These are phyloP conservation scores for Capronia epimyces DNA, from an alignment of 2,329 filamentous ascomycete species.

Conservation along the genomic window DNA sequence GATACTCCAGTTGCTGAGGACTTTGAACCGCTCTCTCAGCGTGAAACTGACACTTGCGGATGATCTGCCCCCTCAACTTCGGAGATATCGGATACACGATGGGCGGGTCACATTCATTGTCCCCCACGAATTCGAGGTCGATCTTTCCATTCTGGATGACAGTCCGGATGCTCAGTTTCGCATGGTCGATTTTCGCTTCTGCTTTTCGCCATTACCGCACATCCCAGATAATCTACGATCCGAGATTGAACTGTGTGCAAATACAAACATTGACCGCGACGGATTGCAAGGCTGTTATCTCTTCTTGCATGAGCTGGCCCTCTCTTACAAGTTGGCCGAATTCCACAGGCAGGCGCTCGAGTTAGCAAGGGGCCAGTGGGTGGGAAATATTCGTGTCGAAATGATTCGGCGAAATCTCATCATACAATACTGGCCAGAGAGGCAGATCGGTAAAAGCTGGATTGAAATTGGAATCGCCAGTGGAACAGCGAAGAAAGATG, in stretches of 20 bases:
- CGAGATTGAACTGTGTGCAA: slow-evolving; percentile 65
- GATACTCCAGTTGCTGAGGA: slow-evolving; percentile 67
- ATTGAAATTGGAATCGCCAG: slow-evolving; percentile 77
- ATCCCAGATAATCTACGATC: slow-evolving; percentile 60
- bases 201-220: slow-evolving; percentile 66
- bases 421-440: slow-evolving; percentile 82
- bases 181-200: slow-evolving; percentile 86
- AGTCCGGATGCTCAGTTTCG: slow-evolving; percentile 78
- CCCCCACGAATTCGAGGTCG: slow-evolving; percentile 80
- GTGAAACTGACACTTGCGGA: slow-evolving; percentile 82
- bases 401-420: slow-evolving; percentile 73
- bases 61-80: slow-evolving; percentile 70
- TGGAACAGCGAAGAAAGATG: slow-evolving; percentile 40
- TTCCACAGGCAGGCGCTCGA: slow-evolving; percentile 70
- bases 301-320: slow-evolving; percentile 76
- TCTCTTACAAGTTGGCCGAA: slow-evolving; percentile 86
- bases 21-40: slow-evolving; percentile 77
- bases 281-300: slow-evolving; percentile 77
- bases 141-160: slow-evolving; percentile 84
- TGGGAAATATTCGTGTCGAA: slow-evolving; percentile 70
- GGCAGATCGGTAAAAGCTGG: slow-evolving; percentile 75
- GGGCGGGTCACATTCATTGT: slow-evolving; percentile 89
- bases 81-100: slow-evolving; percentile 69
- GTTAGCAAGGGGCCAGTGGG: slow-evolving; percentile 68
- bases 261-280: slow-evolving; percentile 62